Percentiles rank a stretch among this genome's conserved stretches.
phyloP scores from a whole-genome alignment of 1,284 basidiomycete species.

The Cutaneotrichosporon sp. region DNA sequence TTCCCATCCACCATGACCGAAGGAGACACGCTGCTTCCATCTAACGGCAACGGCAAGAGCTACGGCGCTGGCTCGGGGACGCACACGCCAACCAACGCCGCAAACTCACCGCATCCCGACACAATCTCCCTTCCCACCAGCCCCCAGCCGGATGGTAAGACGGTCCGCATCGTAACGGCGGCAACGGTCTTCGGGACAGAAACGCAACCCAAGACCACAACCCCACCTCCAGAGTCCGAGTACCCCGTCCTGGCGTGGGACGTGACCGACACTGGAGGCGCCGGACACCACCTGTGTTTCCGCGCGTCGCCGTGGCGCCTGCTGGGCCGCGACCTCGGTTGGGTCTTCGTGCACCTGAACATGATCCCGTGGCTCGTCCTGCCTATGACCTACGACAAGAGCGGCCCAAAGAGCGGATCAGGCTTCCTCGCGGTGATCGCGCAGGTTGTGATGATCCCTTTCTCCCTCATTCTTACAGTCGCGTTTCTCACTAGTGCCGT shows the following conservation, averaged over 20 bases:
- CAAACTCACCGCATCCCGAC: background rate
- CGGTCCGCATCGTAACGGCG: background rate
- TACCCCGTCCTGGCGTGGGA: conserved; percentile 23
- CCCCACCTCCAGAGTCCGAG: background rate
- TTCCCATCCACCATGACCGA: background rate
- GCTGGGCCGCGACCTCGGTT: conserved; percentile 19
- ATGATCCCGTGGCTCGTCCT: conserved; percentile 26
- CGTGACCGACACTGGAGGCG: conserved; percentile 1
- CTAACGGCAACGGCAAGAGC: background rate
- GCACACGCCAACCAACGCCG: background rate
- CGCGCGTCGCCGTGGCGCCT: conserved; percentile 13
- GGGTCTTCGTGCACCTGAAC: conserved; percentile 18
- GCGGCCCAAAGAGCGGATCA: background rate
- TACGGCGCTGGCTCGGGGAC: background rate
- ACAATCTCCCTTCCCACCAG: background rate
- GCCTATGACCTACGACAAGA: conserved; percentile 13
- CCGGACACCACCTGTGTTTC: conserved; percentile 6
- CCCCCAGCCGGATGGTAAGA: background rate
- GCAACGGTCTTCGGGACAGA: background rate
- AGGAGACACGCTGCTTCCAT: background rate
- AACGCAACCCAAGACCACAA: background rate
- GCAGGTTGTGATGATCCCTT: conserved; percentile 26
- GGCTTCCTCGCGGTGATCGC: background rate
- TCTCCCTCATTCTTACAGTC: conserved; percentile 27
- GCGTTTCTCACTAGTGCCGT: conserved; percentile 15